phyloP scores from a whole-genome alignment of 2,329 filamentous ascomycete species.

The Magnaporthiopsis rhizophila region DNA sequence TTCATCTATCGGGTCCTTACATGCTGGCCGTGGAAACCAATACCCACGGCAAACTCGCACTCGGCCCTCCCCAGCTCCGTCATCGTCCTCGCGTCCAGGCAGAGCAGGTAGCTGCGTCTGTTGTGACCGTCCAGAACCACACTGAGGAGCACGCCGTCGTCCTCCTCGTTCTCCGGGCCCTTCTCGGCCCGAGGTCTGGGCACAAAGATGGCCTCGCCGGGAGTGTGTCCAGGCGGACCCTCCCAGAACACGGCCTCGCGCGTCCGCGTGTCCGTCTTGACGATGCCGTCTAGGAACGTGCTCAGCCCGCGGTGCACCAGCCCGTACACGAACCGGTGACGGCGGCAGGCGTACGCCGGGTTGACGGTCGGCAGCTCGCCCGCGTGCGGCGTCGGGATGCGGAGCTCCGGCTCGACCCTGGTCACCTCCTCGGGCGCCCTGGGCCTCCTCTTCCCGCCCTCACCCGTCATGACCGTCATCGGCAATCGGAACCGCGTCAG shows the following conservation, averaged over 20 bases:
- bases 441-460: constrained; percentile 6
- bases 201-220: constrained; percentile 63
- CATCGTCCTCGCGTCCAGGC: constrained; percentile 55
- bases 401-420: constrained; percentile 15
- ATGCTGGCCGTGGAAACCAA: constrained; percentile 61
- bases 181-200: constrained; percentile 32
- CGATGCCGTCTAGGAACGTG: constrained; percentile 53
- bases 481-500: constrained; percentile 32
- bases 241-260: constrained; percentile 48
- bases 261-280: constrained; percentile 56
- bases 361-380: constrained; percentile 64
- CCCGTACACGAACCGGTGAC: constrained; percentile 55
- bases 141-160: constrained; percentile 54
- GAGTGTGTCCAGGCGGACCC: constrained; percentile 48
- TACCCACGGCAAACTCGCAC: constrained; percentile 47
- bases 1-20: background rate
- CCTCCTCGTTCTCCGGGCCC: constrained; percentile 34
- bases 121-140: constrained; percentile 56
- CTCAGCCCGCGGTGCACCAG: constrained; percentile 47
- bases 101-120: constrained; percentile 56
- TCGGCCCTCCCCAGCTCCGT: constrained; percentile 56
- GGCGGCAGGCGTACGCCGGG: constrained; percentile 39
- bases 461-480: constrained; percentile 26
- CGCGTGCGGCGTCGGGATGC: constrained; percentile 42
- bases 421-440: constrained; percentile 27